phyloP scores from a whole-genome alignment of 805 yeast species.

The Saccharomycopsis sp. region DNA sequence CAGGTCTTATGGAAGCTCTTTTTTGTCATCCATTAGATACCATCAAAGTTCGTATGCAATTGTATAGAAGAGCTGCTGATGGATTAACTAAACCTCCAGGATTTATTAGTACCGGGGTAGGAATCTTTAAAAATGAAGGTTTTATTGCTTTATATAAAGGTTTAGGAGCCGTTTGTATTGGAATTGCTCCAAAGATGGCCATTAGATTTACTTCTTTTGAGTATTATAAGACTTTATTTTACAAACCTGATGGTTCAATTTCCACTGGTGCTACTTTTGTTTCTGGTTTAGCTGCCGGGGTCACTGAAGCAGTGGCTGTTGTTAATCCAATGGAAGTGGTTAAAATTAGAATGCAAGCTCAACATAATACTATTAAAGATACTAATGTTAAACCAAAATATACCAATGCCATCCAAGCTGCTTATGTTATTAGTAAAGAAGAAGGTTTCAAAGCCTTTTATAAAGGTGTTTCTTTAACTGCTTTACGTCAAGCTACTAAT shows the following conservation, averaged over 20 bases:
- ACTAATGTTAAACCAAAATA: conserved; percentile 61
- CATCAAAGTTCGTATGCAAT: conserved; percentile 94
- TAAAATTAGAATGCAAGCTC: conserved; percentile 93
- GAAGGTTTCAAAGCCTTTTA: conserved; percentile 86
- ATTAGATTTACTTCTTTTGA: conserved; percentile 93
- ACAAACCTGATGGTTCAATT: conserved; percentile 53
- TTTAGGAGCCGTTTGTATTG: conserved; percentile 92
- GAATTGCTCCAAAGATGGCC: conserved; percentile 98
- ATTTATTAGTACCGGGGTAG: conserved; percentile 68
- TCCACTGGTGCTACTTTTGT: conserved; percentile 68
- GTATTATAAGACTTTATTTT: conserved; percentile 63
- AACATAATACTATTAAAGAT: conserved; percentile 80
- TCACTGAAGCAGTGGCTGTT: conserved; percentile 88
- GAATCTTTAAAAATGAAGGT: conserved; percentile 71
- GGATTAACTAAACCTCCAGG: conserved; percentile 64
- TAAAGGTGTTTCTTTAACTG: conserved; percentile 92
- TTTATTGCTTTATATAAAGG: conserved; percentile 87
- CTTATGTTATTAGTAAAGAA: conserved; percentile 71
- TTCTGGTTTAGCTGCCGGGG: conserved; percentile 96
- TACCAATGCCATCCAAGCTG: conserved; percentile 87
- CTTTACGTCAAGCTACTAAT: conserved; percentile 95
- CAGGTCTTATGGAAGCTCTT: conserved; percentile 95
- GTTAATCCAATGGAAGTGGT: conserved; percentile 98
- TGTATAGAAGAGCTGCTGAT: conserved; percentile 59
- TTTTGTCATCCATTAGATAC: conserved; percentile 98